Percentiles rank a stretch among this genome's conserved stretches.
These are phyloP conservation scores for Podila minutissima DNA, from an alignment of 192 early-diverging fungal genomes.

Conservation along the genomic window DNA sequence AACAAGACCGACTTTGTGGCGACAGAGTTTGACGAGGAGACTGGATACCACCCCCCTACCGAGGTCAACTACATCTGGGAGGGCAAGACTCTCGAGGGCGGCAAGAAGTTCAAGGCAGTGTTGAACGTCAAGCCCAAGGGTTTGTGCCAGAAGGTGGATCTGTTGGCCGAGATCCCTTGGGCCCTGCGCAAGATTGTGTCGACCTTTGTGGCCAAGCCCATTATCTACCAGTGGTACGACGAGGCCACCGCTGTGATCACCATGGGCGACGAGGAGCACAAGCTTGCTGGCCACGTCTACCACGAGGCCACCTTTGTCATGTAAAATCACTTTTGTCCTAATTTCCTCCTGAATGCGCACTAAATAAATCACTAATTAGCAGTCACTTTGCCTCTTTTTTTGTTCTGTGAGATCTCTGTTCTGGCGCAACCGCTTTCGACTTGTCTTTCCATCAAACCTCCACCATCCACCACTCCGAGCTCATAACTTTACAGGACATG, in stretches of 20 bases:
- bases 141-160: slow-evolving; percentile 87
- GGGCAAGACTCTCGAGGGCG: slow-evolving; percentile 80
- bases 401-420: too few relatives aligned
- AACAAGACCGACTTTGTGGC: slow-evolving; percentile 75
- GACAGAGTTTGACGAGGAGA: slow-evolving; percentile 74
- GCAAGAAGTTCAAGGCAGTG: slow-evolving; percentile 68
- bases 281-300: slow-evolving; percentile 75
- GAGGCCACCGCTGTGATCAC: slow-evolving; percentile 75
- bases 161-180: slow-evolving; percentile 91
- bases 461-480: too few relatives aligned
- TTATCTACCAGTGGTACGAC: slow-evolving; percentile 93
- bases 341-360: not conserved
- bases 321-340: slow-evolving; percentile 21
- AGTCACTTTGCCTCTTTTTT: too few relatives aligned
- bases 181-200: slow-evolving; percentile 85
- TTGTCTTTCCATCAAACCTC: too few relatives aligned
- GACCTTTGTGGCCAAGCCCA: slow-evolving; percentile 92
- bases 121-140: slow-evolving; percentile 70
- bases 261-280: slow-evolving; percentile 75
- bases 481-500: not conserved
- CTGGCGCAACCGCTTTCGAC: too few relatives aligned
- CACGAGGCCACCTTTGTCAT: slow-evolving; percentile 84
- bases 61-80: slow-evolving; percentile 77
- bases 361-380: too few relatives aligned
- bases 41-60: slow-evolving; percentile 86